Percentiles rank a stretch among this genome's conserved stretches.
phyloP scores from a whole-genome alignment of 352 stramenopile genomes.

The Poterioochromonas sp. region DNA sequence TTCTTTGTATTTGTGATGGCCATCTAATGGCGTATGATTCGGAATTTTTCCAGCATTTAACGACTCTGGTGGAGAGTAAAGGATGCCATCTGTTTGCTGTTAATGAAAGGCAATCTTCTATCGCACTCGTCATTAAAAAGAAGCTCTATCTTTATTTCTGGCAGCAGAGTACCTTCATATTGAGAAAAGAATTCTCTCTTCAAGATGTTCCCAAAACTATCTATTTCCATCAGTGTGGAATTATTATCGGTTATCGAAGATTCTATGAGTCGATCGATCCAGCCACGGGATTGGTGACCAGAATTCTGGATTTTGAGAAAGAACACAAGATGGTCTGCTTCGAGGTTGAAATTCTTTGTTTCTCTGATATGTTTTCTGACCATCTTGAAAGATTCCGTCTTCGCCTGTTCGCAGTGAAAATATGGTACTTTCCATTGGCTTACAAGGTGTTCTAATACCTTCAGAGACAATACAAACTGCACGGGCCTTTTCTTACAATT shows the following conservation, averaged over 20 bases:
- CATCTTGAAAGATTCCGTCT: not conserved
- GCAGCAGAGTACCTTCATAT: not conserved
- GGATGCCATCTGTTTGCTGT: not conserved
- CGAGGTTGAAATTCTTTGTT: not conserved
- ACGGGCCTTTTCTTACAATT: not conserved
- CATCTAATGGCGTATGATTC: not conserved
- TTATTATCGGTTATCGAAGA: constrained; percentile 18
- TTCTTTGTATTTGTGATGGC: not conserved
- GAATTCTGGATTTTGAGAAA: constrained; percentile 18
- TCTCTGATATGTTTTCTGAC: not conserved
- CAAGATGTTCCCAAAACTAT: constrained; percentile 1
- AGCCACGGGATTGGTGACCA: not conserved
- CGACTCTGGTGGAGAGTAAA: not conserved
- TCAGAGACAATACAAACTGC: not conserved
- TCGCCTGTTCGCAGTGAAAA: not conserved
- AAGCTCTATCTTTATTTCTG: not conserved
- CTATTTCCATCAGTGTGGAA: not conserved
- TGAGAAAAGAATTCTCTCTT: constrained; percentile 11
- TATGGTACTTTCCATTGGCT: not conserved
- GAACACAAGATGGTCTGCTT: constrained; percentile 24
- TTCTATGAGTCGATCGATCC: constrained; percentile 12
- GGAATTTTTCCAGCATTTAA: not conserved
- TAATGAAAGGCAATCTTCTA: not conserved
- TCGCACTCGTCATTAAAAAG: constrained; percentile 1
- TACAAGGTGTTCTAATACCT: not conserved